phyloP scores from a whole-genome alignment of 805 yeast species.

The Blastobotrys mokoenaii region DNA sequence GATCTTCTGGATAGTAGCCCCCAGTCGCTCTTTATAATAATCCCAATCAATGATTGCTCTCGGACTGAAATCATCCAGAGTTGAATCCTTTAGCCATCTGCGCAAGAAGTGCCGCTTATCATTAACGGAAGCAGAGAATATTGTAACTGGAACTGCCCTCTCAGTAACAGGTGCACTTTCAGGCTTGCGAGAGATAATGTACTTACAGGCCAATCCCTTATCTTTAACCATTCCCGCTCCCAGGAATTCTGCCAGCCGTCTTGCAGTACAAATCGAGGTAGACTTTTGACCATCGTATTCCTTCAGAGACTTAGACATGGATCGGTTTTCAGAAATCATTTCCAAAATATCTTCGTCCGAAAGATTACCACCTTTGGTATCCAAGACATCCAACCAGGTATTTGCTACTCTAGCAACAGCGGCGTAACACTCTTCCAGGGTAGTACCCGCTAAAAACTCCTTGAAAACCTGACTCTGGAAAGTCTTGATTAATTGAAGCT shows the following conservation, averaged over 20 bases:
- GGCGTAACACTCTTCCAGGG: conserved; percentile 70
- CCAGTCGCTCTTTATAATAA: conserved; percentile 82
- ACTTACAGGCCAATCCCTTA: conserved; percentile 91
- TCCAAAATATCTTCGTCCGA: conserved; percentile 93
- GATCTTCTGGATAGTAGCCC: conserved; percentile 88
- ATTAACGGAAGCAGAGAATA: conserved; percentile 71
- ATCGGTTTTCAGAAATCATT: conserved; percentile 90
- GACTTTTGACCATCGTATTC: conserved; percentile 90
- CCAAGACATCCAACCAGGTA: conserved; percentile 91
- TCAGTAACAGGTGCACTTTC: conserved; percentile 85
- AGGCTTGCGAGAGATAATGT: conserved; percentile 81
- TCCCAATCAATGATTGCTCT: conserved; percentile 88
- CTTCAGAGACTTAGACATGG: conserved; percentile 84
- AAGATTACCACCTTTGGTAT: conserved; percentile 73
- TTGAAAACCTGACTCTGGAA: conserved; percentile 93
- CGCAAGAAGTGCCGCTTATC: conserved; percentile 65
- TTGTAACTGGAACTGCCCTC: conserved; percentile 93
- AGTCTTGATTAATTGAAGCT: conserved; percentile 82
- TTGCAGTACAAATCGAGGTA: conserved; percentile 92
- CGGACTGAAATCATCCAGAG: conserved; percentile 75
- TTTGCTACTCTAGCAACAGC: conserved; percentile 92
- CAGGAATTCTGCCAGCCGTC: conserved; percentile 83
- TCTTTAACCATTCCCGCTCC: conserved; percentile 97
- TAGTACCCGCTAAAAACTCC: conserved; percentile 76
- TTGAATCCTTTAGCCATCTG: conserved; percentile 79